Conservation (phyloP, 768 basidiomycete species). For the Boletus rubroflammeus region DNA sequence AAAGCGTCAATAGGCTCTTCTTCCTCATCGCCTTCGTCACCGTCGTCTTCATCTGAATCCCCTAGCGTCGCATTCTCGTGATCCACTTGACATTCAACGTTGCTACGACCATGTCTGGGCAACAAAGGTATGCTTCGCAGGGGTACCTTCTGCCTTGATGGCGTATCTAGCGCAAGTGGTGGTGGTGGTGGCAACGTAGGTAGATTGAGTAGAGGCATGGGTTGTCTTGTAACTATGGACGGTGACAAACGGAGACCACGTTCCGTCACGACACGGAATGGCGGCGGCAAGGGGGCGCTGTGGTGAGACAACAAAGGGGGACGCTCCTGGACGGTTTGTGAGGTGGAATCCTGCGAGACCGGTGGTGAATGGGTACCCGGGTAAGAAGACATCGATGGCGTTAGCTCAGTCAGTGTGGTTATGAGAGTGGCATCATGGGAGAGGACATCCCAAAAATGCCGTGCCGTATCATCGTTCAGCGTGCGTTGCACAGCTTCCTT, state of each 20-base stretch:
- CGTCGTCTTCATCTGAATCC: slow-evolving; percentile 35
- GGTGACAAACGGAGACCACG: slow-evolving; percentile 44
- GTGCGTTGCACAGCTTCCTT: slow-evolving; percentile 6
- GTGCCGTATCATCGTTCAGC: slow-evolving; percentile 16
- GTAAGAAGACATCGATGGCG: slow-evolving; percentile 1
- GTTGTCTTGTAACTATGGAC: slow-evolving; percentile 41
- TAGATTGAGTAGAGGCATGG: slow-evolving; percentile 47
- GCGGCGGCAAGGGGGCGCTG: slow-evolving; percentile 16
- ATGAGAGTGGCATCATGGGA: slow-evolving; percentile 11
- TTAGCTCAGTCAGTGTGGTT: not conserved
- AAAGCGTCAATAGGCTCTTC: slow-evolving; percentile 37
- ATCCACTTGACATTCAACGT: slow-evolving; percentile 21
- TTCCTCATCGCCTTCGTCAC: slow-evolving; percentile 32
- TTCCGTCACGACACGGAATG: slow-evolving; percentile 27
- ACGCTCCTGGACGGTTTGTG: slow-evolving; percentile 2
- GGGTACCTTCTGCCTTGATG: slow-evolving; percentile 25
- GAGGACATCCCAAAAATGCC: slow-evolving; percentile 3
- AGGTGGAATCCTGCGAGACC: not conserved
- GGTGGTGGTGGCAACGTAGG: slow-evolving; percentile 45
- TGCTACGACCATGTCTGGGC: slow-evolving; percentile 35
- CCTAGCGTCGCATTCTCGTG: slow-evolving; percentile 18
- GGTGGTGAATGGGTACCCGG: not conserved
- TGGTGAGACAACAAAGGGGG: slow-evolving; percentile 8
- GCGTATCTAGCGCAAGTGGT: slow-evolving; percentile 9
- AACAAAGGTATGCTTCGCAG: slow-evolving; percentile 56